A percentile compares a stretch with the other conserved stretches of the same genome.
Evolutionary conservation across 2,329 filamentous ascomycete species (phyloP).

Genomic region (Botrytis tulipae): DNA sequence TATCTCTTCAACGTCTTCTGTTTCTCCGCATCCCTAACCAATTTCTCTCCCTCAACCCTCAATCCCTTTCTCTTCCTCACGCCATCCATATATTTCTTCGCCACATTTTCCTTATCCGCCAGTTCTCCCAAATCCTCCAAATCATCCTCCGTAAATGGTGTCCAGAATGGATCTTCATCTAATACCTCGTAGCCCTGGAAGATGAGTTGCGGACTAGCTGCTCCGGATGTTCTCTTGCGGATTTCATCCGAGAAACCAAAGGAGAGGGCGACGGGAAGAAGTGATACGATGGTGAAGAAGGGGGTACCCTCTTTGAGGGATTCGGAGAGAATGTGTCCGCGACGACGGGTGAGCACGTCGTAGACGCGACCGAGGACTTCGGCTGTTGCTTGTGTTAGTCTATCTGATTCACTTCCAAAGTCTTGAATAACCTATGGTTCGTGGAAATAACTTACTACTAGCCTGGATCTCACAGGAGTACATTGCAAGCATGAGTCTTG

Average conservation of each 20-base stretch:
- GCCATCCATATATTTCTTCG: conserved; percentile 91
- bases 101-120: conserved; percentile 92
- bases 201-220: conserved; percentile 86
- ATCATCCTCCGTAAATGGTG: conserved; percentile 93
- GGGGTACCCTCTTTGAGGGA: conserved; percentile 92
- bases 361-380: conserved; percentile 96
- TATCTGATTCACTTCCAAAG: background rate
- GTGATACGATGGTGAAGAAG: conserved; percentile 89
- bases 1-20: conserved; percentile 68
- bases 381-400: conserved; percentile 46
- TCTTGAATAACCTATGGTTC: background rate
- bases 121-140: conserved; percentile 93
- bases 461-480: conserved; percentile 98
- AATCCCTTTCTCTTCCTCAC: conserved; percentile 86
- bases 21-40: conserved; percentile 89
- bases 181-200: conserved; percentile 91
- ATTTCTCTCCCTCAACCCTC: conserved; percentile 71
- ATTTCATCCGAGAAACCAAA: conserved; percentile 98
- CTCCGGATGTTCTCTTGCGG: conserved; percentile 86
- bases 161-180: conserved; percentile 97
- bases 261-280: conserved; percentile 88
- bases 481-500: conserved; percentile 94
- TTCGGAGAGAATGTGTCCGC: conserved; percentile 85
- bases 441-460: conserved; percentile 60
- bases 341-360: conserved; percentile 91